Evolutionary conservation across 2,329 filamentous ascomycete species (phyloP), one percentile per base, ranked within the genome.

Genomic region (Penicillium sumatraense): DNA sequence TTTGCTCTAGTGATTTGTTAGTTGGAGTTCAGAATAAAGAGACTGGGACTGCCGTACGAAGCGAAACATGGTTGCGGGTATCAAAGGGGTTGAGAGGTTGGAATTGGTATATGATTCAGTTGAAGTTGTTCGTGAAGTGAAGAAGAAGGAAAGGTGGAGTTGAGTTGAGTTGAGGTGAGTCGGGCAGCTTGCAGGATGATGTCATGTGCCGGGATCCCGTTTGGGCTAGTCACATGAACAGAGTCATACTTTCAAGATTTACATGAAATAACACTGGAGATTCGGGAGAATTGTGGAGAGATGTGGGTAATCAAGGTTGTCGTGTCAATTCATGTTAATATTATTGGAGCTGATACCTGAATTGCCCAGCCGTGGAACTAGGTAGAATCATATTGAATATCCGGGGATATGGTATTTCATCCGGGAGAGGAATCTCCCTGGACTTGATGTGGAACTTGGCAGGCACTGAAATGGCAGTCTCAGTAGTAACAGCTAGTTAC

Each of bases 1-100:
- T 82, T 91, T 93, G 77, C 82, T 85, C 89, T 92, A 68, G 18
- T 42, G 40, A 55, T 57, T 57, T 31, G 47, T 42, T 8, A n/a
- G 24, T 27, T 45, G 29, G 13, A 5, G 23, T n/a, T n/a, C n/a
- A 23, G 24, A 3, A 16, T 7, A 7, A 4, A 9, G 23, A n/a
- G 49, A 16, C 33, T 47, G 23, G 21, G 16, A n/a, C n/a, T n/a
- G 2, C 49, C 60, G 29, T 65, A 67, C 65, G 54, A 67, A 67
- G 55, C 65, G 65, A 51, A 67, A 67, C 65, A 67, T 24, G 57
- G 52, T 23, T 51, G 36, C 16, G 16, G 10, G 40, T 53, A n/a
- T n/a, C n/a, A n/a, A n/a, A n/a, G n/a, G n/a, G n/a, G n/a, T n/a
- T n/a, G n/a, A n/a, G n/a, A n/a, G n/a, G n/a, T n/a, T n/a, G n/a